Conservation (phyloP, 129 eudicot genomes). For the Kitagawia praeruptora region DNA sequence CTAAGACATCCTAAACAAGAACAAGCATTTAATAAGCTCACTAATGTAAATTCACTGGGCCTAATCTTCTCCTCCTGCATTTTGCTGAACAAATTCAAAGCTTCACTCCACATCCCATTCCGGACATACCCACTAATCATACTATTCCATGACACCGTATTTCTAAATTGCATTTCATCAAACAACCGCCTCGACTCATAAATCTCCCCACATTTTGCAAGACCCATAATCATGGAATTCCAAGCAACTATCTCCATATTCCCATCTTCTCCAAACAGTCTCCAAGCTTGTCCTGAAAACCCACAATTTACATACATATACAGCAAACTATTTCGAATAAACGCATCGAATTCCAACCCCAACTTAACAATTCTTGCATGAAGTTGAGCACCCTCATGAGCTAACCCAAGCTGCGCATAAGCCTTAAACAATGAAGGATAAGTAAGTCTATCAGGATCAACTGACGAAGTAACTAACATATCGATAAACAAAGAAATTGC, state of each 20-base stretch:
- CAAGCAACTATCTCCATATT: conserved; percentile 53
- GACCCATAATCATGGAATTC: conserved; percentile 48
- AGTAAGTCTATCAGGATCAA: conserved; percentile 43
- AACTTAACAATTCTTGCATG: conserved; percentile 57
- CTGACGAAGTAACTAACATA: conserved; percentile 30
- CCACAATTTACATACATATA: conserved; percentile 68
- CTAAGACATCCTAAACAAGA: conserved; percentile 51
- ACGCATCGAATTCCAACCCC: conserved; percentile 45
- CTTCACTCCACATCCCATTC: conserved; percentile 47
- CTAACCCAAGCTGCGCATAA: conserved; percentile 43
- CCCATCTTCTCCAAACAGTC: conserved; percentile 37
- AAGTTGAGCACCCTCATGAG: conserved; percentile 51
- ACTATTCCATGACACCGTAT: conserved; percentile 55
- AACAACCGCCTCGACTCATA: conserved; percentile 41
- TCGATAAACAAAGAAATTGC: conserved; percentile 48
- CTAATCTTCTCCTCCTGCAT: conserved; percentile 37
- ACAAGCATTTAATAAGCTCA: conserved; percentile 56
- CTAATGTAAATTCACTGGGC: conserved; percentile 43
- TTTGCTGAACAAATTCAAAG: conserved; percentile 36
- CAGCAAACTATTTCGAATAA: conserved; percentile 47
- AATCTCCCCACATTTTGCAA: conserved; percentile 41
- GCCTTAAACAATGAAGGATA: conserved; percentile 80
- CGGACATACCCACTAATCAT: conserved; percentile 73
- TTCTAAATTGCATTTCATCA: conserved; percentile 42
- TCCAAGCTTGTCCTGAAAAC: conserved; percentile 35